Percentiles rank a stretch among this genome's conserved stretches.
Evolutionary conservation across 2,329 filamentous ascomycete species (phyloP).

Genomic region (Alternaria incomplexa): DNA sequence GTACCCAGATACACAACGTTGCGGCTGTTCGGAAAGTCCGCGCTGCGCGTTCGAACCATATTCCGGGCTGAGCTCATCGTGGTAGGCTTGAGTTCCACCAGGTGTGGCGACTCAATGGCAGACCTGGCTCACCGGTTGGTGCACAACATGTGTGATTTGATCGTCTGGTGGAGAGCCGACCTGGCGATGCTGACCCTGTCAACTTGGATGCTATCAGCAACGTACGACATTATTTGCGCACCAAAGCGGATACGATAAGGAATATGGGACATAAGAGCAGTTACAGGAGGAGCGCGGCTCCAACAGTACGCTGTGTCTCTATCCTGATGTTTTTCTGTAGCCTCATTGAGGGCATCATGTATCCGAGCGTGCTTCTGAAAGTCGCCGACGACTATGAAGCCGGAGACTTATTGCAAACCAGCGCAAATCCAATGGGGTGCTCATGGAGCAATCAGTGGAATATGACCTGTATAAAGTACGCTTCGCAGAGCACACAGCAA

Average conservation of each 20-base stretch:
- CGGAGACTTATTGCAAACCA: not conserved
- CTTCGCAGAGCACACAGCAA: not conserved
- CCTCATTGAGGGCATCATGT: not conserved
- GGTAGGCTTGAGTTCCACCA: not conserved
- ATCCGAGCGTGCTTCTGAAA: not conserved
- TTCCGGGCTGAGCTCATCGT: not conserved
- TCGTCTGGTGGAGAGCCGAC: not conserved
- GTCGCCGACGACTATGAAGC: not conserved
- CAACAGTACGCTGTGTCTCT: not conserved
- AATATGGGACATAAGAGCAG: not conserved
- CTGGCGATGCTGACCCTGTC: not conserved
- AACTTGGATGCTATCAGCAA: constrained; percentile 1
- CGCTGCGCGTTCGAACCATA: not conserved
- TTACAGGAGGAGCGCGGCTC: not conserved
- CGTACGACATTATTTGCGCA: not conserved
- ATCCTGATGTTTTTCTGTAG: not conserved
- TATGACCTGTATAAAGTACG: not conserved
- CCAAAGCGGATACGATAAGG: not conserved
- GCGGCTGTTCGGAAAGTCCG: not conserved
- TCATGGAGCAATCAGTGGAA: not conserved
- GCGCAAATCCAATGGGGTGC: not conserved
- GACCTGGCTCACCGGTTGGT: not conserved
- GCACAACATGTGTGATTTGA: not conserved
- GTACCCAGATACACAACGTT: not conserved
- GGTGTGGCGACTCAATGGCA: not conserved